Evolutionary conservation across 139 green algal species (phyloP), one percentile per base, ranked within the genome.

Genomic region (Chlamydomonas incerta): DNA sequence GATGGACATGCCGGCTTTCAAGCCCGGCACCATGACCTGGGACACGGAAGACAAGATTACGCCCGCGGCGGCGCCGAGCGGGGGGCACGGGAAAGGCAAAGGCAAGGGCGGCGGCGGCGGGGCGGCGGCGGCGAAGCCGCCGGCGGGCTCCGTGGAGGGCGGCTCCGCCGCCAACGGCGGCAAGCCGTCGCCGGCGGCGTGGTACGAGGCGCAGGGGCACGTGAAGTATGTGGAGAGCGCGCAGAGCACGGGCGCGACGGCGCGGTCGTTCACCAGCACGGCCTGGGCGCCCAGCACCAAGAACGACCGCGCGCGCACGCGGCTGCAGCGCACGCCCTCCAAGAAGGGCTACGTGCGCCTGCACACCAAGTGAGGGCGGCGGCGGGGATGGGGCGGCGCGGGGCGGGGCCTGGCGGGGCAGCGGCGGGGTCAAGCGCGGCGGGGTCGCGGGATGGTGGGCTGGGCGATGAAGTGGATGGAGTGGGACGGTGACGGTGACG

Each of bases 221-320:
- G 88, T 92, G 50, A 88, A 88, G 85, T 91, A 88, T 57, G 73
- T 89, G 18, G 76, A 90, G 79, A 81, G 70, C 8, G 70, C 63
- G 20, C 74, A 70, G 46, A 90, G 68, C 31, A 92, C 85, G 3
- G 89, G 89, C 58, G 65, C 68, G 26, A 57, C 74, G 0, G 81
- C 93, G 0, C 90, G 93, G 15, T 91, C 90, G 24, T 98, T 99
- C 89, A 99, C 97, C 6, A 97, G 93, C 60, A 98, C 96, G 29
- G 81, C 92, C 14, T 92, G 93, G 60, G 80, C 72, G 5, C 77
- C 91, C 3, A 52, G 77, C 18, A 98, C 95, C 1, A 89, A 87
- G 34, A 97, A 94, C 82, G 87, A 93, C 76, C 87, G 87, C 24
- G 67, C 88, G 52, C 81, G 92, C 72, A 88, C 93, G 35, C 86